A percentile compares a stretch with the other conserved stretches of the same genome.
phyloP scores from a whole-genome alignment of 257 asterid species.

The Przewalskia tangutica region DNA sequence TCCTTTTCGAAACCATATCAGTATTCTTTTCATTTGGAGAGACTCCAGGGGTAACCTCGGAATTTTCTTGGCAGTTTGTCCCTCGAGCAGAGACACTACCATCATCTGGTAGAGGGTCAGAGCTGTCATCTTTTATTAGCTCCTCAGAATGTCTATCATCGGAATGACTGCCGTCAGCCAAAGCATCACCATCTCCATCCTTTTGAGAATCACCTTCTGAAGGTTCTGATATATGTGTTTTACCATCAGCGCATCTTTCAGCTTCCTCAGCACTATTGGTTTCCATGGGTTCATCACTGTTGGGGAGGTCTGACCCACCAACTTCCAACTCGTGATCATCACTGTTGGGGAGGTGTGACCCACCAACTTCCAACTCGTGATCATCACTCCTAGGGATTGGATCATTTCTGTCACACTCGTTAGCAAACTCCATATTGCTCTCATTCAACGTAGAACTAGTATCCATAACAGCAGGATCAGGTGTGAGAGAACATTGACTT shows the following conservation, averaged over 20 bases:
- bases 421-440: constrained; percentile 7
- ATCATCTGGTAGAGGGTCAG: constrained; percentile 14
- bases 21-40: neutral
- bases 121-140: constrained; percentile 16
- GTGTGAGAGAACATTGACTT: constrained; percentile 9
- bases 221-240: constrained; percentile 5
- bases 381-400: neutral
- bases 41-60: constrained; percentile 7
- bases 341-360: constrained; percentile 20
- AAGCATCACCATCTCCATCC: constrained; percentile 11
- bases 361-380: constrained; percentile 6
- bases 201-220: constrained; percentile 9
- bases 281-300: constrained; percentile 21
- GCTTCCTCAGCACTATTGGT: constrained; percentile 14
- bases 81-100: constrained; percentile 7
- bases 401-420: constrained; percentile 11
- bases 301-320: constrained; percentile 21
- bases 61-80: constrained; percentile 15
- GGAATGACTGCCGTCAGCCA: constrained; percentile 6
- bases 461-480: constrained; percentile 20
- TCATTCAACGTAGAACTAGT: constrained; percentile 16
- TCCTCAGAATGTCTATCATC: constrained; percentile 15
- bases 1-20: constrained; percentile 9
- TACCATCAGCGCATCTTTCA: constrained; percentile 12
- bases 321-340: constrained; percentile 13